Conservation (phyloP, 192 early-diverging fungal species). For the Borealophlyctis nickersoniae region DNA sequence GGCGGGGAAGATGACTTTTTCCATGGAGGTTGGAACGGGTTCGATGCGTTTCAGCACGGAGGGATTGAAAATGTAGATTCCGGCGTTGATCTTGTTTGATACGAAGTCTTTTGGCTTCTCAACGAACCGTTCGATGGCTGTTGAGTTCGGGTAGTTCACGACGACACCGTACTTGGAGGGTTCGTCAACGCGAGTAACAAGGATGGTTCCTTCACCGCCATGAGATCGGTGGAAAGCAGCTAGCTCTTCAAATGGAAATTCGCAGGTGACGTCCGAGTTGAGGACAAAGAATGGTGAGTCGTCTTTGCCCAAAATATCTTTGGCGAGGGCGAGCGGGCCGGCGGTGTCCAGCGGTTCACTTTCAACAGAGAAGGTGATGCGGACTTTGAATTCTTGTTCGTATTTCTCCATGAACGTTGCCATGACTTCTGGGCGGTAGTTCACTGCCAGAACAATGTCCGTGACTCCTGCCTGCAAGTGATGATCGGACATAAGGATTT, state of each 20-base stretch:
- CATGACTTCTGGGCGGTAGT: slow-evolving; percentile 99
- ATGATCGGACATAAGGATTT: background rate
- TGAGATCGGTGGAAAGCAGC: slow-evolving; percentile 88
- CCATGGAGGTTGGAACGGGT: slow-evolving; percentile 94
- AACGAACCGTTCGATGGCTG: slow-evolving; percentile 89
- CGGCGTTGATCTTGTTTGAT: slow-evolving; percentile 97
- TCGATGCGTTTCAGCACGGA: slow-evolving; percentile 81
- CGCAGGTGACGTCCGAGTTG: slow-evolving; percentile 98
- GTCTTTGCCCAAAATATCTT: slow-evolving; percentile 83
- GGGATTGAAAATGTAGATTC: slow-evolving; percentile 97
- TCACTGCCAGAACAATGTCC: slow-evolving; percentile 97
- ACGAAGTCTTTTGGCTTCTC: slow-evolving; percentile 97
- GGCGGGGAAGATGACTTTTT: slow-evolving; percentile 93
- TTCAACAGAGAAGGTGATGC: slow-evolving; percentile 95
- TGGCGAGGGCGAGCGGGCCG: slow-evolving; percentile 93
- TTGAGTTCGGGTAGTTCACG: slow-evolving; percentile 71
- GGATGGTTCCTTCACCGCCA: slow-evolving; percentile 92
- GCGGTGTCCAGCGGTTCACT: slow-evolving; percentile 92
- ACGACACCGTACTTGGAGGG: slow-evolving; percentile 99
- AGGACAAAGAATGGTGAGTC: slow-evolving; percentile 96
- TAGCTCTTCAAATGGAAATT: slow-evolving; percentile 91
- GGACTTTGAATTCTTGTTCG: slow-evolving; percentile 86
- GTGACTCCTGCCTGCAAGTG: slow-evolving; percentile 87
- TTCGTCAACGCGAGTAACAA: slow-evolving; percentile 95
- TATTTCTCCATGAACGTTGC: slow-evolving; percentile 88